Evolutionary conservation across 129 eudicot genomes (phyloP), one percentile per base, ranked within the genome.

Genomic region (Helichrysum umbraculigerum): DNA sequence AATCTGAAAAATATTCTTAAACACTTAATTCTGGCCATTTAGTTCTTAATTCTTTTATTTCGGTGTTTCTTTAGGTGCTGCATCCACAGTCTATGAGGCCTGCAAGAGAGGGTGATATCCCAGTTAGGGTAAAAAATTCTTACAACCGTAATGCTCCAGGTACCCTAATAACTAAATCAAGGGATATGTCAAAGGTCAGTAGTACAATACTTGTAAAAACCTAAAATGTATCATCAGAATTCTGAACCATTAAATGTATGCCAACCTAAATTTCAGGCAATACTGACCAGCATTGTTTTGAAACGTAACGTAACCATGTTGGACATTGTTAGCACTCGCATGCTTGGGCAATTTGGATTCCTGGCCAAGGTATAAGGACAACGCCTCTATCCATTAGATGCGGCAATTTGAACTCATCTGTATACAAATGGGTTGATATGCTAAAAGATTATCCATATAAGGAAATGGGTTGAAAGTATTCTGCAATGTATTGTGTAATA

Each of bases 21-120:
- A 47, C 54, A 50, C 65, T 74, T 74, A 2, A 28, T 54, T 58
- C 62, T 67, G 17, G 41, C 61, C 15, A 19, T 17, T 76, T 42
- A 70, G 17, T 69, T 57, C 3, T 68, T 22, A 6, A 19, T 56
- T 78, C 30, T 37, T 3, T 6, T 39, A 15, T 74, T 58, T 15
- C 30, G 5, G 54, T 81, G 16, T 69, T 41, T 76, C 3, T 17
- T 60, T 75, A 92, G 99, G 99, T 95, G 59, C 84, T 95, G 72
- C 99, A 95, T 82, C 99, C 99, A 72, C 99, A 91, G 83, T 89
- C 99, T 51, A 95, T 95, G 99, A 91, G 94, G 79, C 99, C 99
- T 75, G 99, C 97, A 72, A 87, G 97, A 76, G 97, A 95, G 74
- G 96, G 88, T 78, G 96, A 86, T 76, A 86, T 95, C 69, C 99